These are phyloP conservation scores for Diplodia seriata DNA, from an alignment of 2,329 filamentous ascomycete genomes.

Conservation along the genomic window DNA sequence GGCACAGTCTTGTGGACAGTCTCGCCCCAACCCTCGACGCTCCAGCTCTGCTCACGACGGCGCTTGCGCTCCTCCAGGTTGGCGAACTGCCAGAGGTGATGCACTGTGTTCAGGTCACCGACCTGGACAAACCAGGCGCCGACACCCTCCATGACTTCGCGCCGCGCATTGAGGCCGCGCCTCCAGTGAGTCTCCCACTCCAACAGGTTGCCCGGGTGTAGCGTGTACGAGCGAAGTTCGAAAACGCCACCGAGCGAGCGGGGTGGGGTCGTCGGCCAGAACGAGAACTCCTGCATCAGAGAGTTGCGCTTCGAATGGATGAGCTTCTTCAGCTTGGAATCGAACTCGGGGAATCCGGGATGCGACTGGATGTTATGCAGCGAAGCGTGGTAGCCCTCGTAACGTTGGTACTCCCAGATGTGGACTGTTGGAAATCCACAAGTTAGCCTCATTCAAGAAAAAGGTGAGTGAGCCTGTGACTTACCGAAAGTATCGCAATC, in stretches of 20 bases:
- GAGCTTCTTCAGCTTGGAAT: conserved; percentile 81
- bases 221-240: conserved; percentile 93
- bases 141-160: conserved; percentile 98
- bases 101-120: conserved; percentile 94
- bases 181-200: conserved; percentile 99
- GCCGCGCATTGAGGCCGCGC: conserved; percentile 83
- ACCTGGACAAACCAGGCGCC: conserved; percentile 99
- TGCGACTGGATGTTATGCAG: conserved; percentile 83
- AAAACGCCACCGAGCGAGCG: conserved; percentile 91
- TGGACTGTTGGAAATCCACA: conserved; percentile 72
- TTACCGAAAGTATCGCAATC: conserved; percentile 96
- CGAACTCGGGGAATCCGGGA: conserved; percentile 83
- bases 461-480: conserved; percentile 39
- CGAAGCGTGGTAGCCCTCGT: conserved; percentile 93
- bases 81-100: conserved; percentile 98
- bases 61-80: conserved; percentile 92
- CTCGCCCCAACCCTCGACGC: conserved; percentile 92
- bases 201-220: conserved; percentile 92
- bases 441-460: not conserved
- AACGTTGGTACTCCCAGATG: conserved; percentile 99
- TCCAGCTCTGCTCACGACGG: conserved; percentile 93
- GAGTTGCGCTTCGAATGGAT: conserved; percentile 86
- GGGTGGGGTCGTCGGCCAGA: conserved; percentile 95
- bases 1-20: conserved; percentile 99
- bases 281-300: conserved; percentile 99